Evolutionary conservation across 2,329 filamentous ascomycete species (phyloP), one percentile per base, ranked within the genome.

Genomic region (Samsoniella hepiali): DNA sequence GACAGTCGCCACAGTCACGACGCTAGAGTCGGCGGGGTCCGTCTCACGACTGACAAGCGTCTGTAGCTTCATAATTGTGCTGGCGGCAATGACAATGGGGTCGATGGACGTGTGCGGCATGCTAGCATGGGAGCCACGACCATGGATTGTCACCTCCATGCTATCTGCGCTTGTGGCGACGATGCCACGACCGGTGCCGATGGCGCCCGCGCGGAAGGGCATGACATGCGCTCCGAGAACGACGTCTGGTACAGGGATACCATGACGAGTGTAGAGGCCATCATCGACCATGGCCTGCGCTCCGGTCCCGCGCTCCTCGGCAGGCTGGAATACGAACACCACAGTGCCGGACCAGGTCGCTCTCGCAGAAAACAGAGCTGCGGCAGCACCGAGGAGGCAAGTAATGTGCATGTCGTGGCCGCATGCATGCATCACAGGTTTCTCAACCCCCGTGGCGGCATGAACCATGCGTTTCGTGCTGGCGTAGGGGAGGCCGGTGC

Each of bases 341-440:
- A 91, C 68, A 0, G 86, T 90, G 0, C 88, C 88, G 10, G 71
- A 76, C 88, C 88, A 91, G 0, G 66, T 38, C 0, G 78, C 67
- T n/a, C 72, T 76, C 0, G 75, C 71, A 0, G 72, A 72, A 1
- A 78, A 72, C 0, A 91, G 75, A 0, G 81, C 75, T 27, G 81
- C 76, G 0, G 84, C 80, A 0, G 83, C 81, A 0, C 81, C 87
- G 1, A 90, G 76, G 3, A 89, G 75, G 38, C 77, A 76, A 0
- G 84, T 79, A 32, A 89, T 83, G 69, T 90, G 87, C 76, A 88
- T 84, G 67, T 88, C 86, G 68, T 90, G 87, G 0, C 87, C 88
- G 70, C 87, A 90, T 29, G 86, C 87, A 72, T 90, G 88, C 87
- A 90, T 89, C 0, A 87, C 82, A 0, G 83, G 82, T 59, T 81